These are phyloP conservation scores for Globisporangium barbulae DNA, from an alignment of 352 stramenopile species.

Conservation along the genomic window DNA sequence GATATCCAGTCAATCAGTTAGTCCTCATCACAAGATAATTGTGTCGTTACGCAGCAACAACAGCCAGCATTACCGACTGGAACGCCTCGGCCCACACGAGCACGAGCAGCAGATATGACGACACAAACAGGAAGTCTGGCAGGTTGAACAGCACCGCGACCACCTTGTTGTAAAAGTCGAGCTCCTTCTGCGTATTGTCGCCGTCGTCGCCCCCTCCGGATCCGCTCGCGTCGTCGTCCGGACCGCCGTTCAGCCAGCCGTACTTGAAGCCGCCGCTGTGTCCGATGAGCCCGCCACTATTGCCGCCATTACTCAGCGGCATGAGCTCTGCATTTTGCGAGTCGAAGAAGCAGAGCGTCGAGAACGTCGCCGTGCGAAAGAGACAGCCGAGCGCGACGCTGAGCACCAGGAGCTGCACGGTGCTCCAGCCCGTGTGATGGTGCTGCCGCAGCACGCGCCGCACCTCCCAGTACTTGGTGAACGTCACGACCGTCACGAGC, in stretches of 20 bases:
- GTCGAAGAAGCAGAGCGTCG: constrained; percentile 85
- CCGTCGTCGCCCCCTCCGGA: constrained; percentile 4
- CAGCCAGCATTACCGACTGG: constrained; percentile 54
- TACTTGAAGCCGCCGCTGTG: constrained; percentile 17
- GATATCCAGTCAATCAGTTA: background rate
- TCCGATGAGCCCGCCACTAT: constrained; percentile 15
- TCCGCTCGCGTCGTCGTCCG: constrained; percentile 17
- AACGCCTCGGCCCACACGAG: constrained; percentile 90
- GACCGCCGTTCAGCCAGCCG: constrained; percentile 9
- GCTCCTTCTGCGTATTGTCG: constrained; percentile 46
- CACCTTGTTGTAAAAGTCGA: constrained; percentile 90
- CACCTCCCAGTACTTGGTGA: constrained; percentile 74
- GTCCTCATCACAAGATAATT: background rate
- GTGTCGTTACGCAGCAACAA: background rate
- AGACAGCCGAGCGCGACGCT: constrained; percentile 83
- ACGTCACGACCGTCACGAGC: constrained; percentile 71
- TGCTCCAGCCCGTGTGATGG: constrained; percentile 71
- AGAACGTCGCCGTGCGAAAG: constrained; percentile 84
- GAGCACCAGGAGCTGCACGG: constrained; percentile 77
- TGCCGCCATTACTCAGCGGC: constrained; percentile 14
- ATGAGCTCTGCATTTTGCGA: constrained; percentile 59
- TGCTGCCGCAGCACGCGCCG: constrained; percentile 65
- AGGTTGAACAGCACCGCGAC: constrained; percentile 91
- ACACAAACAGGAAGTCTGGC: constrained; percentile 91
- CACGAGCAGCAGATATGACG: constrained; percentile 88